Conservation (phyloP, 108 stramenopile genomes). For the Nitzschia putrida region DNA sequence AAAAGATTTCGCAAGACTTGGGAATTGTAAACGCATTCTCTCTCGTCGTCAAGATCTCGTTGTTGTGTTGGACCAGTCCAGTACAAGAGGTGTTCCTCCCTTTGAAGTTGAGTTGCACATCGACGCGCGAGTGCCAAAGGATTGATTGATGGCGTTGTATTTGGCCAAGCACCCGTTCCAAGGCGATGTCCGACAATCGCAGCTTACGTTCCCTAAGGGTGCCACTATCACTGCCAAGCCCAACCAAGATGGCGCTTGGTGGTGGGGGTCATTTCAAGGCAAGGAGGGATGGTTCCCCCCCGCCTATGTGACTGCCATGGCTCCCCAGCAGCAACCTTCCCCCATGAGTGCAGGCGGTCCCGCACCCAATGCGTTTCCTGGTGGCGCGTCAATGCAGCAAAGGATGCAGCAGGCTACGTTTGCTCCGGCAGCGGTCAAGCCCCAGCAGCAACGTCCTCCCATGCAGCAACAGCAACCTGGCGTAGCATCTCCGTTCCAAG, state of each 20-base stretch:
- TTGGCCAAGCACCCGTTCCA: constrained; percentile 80
- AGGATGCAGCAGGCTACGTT: constrained; percentile 65
- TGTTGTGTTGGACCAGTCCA: too few species aligned
- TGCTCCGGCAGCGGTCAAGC: constrained; percentile 50
- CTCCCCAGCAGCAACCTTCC: constrained; percentile 21
- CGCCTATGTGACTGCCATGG: constrained; percentile 59
- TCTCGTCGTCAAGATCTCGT: too few species aligned
- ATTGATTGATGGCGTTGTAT: constrained; percentile 26
- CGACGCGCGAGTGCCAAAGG: too few species aligned
- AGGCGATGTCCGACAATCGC: constrained; percentile 70
- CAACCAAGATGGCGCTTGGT: constrained; percentile 80
- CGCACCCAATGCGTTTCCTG: constrained; percentile 25
- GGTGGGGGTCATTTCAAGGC: constrained; percentile 77
- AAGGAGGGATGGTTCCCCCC: constrained; percentile 88
- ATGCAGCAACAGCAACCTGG: constrained; percentile 25
- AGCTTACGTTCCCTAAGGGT: constrained; percentile 71
- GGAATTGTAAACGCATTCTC: too few species aligned
- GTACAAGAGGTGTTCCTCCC: too few species aligned
- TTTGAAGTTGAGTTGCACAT: too few species aligned
- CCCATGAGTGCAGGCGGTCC: neutral
- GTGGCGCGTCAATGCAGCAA: constrained; percentile 54
- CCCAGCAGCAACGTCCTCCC: constrained; percentile 34
- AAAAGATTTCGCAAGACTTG: too few species aligned
- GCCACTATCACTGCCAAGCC: constrained; percentile 59
- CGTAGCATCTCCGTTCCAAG: constrained; percentile 11